Evolutionary conservation across 768 basidiomycete genomes (phyloP), one percentile per base, ranked within the genome.

Genomic region (Mycena floridula): DNA sequence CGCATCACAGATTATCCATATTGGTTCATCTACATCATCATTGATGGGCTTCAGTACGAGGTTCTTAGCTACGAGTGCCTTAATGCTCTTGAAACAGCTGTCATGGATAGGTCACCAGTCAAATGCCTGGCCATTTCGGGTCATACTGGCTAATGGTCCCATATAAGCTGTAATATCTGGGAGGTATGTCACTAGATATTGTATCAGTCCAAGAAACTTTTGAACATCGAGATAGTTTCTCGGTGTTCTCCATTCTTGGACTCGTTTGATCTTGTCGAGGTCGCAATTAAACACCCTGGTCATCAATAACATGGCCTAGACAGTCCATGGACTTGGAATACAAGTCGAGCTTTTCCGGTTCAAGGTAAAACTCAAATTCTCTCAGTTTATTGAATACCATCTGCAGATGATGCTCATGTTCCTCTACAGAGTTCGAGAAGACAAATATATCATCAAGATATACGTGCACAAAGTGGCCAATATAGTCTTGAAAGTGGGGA

Each of bases 181-280:
- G 48, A 64, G 49, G 44, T 58, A 60, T 13, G 54, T 50, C 4
- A 53, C 54, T 9, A 65, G 21, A 32, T 64, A 64, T n/a, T 63
- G 43, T 2, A 62, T 55, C 0, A 63, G 50, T 5, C 63, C 60
- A 1, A 64, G 48, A 42, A 66, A 66, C 12, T 52, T 32, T 35
- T 59, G 55, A 0, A 66, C 47, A 1, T 61, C 57, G 22, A 55
- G 39, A n/a, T 52, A 54, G 4, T 27, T 41, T 4, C 49, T 12
- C 9, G 28, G 28, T 30, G 9, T 16, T 30, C 28, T 30, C 28
- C 28, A 30, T 9, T 30, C 16, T 30, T 3, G 58, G 60, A 66
- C 51, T 12, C 42, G 25, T 4, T 25, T 43, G 44, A 66, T 44
- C 44, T 65, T 66, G 44, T 64, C 57, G 50, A 66, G 44, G 1